A percentile compares a stretch with the other conserved stretches of the same genome.
Conservation (phyloP, 169 alveolate species). For the Plasmodium gonderi region DNA sequence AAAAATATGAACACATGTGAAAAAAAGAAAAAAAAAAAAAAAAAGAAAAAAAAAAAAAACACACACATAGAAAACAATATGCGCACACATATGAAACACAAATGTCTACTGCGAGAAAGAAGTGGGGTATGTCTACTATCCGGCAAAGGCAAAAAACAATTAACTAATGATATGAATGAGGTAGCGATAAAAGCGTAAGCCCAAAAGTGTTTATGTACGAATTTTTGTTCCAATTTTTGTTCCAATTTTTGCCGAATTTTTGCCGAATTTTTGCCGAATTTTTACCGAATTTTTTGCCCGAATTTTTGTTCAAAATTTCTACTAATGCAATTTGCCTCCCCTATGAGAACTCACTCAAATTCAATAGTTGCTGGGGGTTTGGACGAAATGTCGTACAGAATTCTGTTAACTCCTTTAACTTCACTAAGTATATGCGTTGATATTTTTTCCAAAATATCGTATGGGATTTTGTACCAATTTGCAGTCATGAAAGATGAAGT, state of each 20-base stretch:
- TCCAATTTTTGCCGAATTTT: too few relatives aligned
- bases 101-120: not conserved
- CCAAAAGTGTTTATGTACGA: too few relatives aligned
- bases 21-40: too few relatives aligned
- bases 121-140: not conserved
- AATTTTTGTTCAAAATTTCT: too few relatives aligned
- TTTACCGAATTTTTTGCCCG: too few relatives aligned
- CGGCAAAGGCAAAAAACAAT: not conserved
- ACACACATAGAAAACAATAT: too few relatives aligned
- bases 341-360: slow-evolving; percentile 19
- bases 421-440: slow-evolving; percentile 79
- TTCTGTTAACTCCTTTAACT: slow-evolving; percentile 81
- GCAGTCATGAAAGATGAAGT: slow-evolving; percentile 84
- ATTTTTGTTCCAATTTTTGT: too few relatives aligned
- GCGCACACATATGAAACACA: not conserved
- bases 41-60: too few relatives aligned
- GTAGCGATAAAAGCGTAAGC: too few relatives aligned
- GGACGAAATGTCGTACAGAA: slow-evolving; percentile 82
- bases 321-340: not conserved
- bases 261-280: too few relatives aligned
- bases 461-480: slow-evolving; percentile 77
- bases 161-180: too few relatives aligned
- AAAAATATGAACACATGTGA: too few relatives aligned
- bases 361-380: slow-evolving; percentile 86
- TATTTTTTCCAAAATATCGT: slow-evolving; percentile 79